phyloP scores from a whole-genome alignment of 441 rosid genomes.

The Viola pubescens region DNA sequence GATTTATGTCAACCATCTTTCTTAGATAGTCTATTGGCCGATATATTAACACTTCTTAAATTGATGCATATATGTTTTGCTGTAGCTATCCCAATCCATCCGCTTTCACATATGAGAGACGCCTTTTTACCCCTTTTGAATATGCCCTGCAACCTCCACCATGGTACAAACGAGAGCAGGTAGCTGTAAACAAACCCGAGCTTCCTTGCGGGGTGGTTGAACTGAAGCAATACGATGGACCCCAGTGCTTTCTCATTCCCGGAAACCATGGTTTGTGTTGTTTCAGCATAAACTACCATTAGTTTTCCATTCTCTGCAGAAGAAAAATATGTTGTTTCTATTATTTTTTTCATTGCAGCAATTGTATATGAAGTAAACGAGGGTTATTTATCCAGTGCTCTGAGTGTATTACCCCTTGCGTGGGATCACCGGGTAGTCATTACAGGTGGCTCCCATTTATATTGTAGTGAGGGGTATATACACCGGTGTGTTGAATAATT shows the following conservation, averaged over 20 bases:
- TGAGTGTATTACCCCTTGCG: too few species aligned
- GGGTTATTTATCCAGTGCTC: too few species aligned
- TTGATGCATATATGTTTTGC: constrained; percentile 7
- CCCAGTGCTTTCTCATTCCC: constrained; percentile 88
- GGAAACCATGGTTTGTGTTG: constrained; percentile 90
- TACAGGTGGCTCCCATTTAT: too few species aligned
- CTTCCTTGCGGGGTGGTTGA: constrained; percentile 59
- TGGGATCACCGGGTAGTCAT: too few species aligned
- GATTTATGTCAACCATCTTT: constrained; percentile 1
- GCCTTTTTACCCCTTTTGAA: constrained; percentile 90
- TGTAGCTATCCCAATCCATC: constrained; percentile 97
- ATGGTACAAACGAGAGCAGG: constrained; percentile 65
- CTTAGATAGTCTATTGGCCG: neutral
- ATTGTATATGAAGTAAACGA: too few species aligned
- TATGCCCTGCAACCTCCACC: constrained; percentile 95
- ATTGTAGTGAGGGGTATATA: too few species aligned
- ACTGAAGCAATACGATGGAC: constrained; percentile 83
- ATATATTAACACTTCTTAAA: neutral
- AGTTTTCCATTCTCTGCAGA: neutral
- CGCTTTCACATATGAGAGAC: constrained; percentile 76
- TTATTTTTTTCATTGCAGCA: too few species aligned
- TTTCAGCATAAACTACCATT: constrained; percentile 12
- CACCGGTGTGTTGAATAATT: neutral
- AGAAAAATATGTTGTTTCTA: neutral
- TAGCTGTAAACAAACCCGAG: constrained; percentile 88